Evolutionary conservation across 768 basidiomycete genomes (phyloP).

Genomic region (Melanogaster broomeanus): DNA sequence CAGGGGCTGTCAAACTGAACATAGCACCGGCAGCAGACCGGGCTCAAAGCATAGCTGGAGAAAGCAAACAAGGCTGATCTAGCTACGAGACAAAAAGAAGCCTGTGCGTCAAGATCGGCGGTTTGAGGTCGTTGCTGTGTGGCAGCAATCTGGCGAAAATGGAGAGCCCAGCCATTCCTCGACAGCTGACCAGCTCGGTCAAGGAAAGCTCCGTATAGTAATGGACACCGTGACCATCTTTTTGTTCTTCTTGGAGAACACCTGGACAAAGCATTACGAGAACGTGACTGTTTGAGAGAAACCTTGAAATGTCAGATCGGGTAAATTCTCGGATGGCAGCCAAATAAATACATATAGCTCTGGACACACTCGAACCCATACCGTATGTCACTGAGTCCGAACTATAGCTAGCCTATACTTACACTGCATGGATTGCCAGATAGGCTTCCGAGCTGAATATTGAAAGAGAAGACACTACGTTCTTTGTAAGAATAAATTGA

Average conservation of each 20-base stretch:
- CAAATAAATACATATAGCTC: too few relatives aligned
- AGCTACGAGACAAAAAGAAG: conserved; percentile 9
- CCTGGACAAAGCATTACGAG: conserved; percentile 4
- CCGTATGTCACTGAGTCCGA: too few relatives aligned
- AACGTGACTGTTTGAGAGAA: neutral
- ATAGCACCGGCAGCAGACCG: conserved; percentile 13
- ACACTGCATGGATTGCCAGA: too few relatives aligned
- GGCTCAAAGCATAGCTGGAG: conserved; percentile 11
- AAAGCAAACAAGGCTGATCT: conserved; percentile 9
- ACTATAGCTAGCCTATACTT: too few relatives aligned
- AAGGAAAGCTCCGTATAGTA: conserved; percentile 8
- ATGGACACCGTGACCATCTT: neutral
- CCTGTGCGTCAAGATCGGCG: too few relatives aligned
- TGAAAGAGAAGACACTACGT: too few relatives aligned
- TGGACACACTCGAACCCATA: too few relatives aligned
- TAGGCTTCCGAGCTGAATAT: too few relatives aligned
- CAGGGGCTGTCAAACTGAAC: conserved; percentile 25
- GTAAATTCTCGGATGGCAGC: neutral
- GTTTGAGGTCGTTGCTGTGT: conserved; percentile 7
- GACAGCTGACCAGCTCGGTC: conserved; percentile 9
- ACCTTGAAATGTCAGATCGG: neutral
- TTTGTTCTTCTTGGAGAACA: conserved; percentile 17
- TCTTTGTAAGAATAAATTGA: too few relatives aligned
- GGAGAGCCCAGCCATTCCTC: conserved; percentile 18
- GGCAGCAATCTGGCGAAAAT: conserved; percentile 17